A percentile compares a stretch with the other conserved stretches of the same genome.
phyloP scores from a whole-genome alignment of 2,329 filamentous ascomycete genomes.

The Calonectria multiphialidica region DNA sequence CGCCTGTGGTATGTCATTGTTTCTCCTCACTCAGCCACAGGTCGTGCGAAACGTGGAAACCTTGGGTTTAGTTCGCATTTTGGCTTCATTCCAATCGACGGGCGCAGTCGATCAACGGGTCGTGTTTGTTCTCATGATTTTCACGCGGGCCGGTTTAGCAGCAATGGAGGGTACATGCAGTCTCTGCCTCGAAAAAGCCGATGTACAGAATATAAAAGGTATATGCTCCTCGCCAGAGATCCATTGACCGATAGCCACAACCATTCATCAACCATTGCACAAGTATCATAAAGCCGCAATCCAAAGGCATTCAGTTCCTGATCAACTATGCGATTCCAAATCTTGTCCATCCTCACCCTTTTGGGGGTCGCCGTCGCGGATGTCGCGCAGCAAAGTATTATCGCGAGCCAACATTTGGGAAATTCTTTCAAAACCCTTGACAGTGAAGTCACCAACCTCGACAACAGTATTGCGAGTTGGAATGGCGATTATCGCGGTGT shows the following conservation, averaged over 20 bases:
- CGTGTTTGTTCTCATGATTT: background rate
- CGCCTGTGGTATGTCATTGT: background rate
- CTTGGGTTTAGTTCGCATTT: background rate
- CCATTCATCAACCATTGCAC: background rate
- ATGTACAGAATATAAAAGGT: background rate
- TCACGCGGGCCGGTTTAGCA: background rate
- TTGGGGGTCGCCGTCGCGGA: too few species aligned
- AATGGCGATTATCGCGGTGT: too few species aligned
- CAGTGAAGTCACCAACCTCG: too few species aligned
- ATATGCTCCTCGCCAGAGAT: too few species aligned
- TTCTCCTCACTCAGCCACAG: background rate
- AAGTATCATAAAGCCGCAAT: too few species aligned
- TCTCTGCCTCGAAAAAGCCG: background rate
- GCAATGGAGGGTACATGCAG: background rate
- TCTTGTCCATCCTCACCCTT: background rate
- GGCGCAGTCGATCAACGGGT: background rate
- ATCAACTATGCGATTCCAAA: background rate
- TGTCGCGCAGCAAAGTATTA: too few species aligned
- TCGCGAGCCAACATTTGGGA: too few species aligned
- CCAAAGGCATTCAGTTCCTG: background rate
- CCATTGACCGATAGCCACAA: too few species aligned
- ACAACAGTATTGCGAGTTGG: too few species aligned
- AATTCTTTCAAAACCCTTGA: too few species aligned
- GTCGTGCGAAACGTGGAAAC: too few species aligned
- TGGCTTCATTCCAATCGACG: background rate